Base-by-base conservation (phyloP, 768 basidiomycete species). In the Mycena latifolia region DNA sequence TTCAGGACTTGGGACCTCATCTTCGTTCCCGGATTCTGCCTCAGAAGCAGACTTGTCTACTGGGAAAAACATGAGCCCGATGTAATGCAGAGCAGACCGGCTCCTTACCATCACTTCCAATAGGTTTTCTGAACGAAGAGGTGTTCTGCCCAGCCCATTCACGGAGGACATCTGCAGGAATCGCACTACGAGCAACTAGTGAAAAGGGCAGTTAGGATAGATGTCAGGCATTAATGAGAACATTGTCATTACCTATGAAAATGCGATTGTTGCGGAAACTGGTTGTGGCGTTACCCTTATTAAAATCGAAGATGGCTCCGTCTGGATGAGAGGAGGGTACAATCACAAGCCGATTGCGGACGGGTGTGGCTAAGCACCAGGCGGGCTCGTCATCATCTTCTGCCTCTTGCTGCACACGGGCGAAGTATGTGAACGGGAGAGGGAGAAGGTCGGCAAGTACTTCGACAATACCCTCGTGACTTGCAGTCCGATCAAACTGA, bases 241-340 rank as follows among this genome's bases (percentile, higher is more conserved):
- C 31, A 55, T 24, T 14, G 39, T 31, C 4, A 39, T n/a, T 35
- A 62, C 61, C 61, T 5, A 62, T 62, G 35, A 62, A 54, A 5
- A 62, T 25, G 0, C 27, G 52, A 8, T 15, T 47, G 52, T 47
- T 33, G 9, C 25, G 29, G 20, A 46, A 62, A 2, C 61, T 45
- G 1, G 29, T 47, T 1, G 53, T 35, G 4, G 9, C 17, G 14
- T 18, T 33, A 17, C 61, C 60, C 33, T 61, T 61, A 29, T 53
- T 41, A 14, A 29, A 31, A 25, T 53, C 52, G 8, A 62, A 3
- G 18, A 15, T 25, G 15, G 10, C 2, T 17, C 61, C 61, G 12
- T 31, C 25, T 10, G 61, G 61, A 39, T 22, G 46, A 2, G 8
- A 3, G n/a, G 4, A 2, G 15, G 43, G 53, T 1, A 39, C 9